Conservation (phyloP, 768 basidiomycete genomes). For the Saitozyma podzolica region DNA sequence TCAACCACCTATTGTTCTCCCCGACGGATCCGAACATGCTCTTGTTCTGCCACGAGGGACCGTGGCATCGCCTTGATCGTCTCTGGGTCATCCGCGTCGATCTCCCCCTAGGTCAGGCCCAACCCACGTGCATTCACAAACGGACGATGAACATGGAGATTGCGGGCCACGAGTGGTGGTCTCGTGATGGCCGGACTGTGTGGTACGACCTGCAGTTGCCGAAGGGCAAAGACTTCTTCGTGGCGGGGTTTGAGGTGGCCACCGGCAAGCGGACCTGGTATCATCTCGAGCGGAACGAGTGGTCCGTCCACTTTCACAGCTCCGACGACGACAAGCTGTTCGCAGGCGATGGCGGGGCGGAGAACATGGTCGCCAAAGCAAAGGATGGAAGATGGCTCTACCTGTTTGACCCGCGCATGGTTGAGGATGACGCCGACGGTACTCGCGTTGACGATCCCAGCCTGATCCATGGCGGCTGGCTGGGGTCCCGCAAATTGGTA, state of each 20-base stretch:
- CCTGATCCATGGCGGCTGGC: constrained; percentile 16
- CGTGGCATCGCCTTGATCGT: constrained; percentile 27
- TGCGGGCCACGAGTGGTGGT: constrained; percentile 33
- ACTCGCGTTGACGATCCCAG: too few species aligned
- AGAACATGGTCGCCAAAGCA: constrained; percentile 21
- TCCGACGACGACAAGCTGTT: constrained; percentile 13
- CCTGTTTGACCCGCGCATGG: constrained; percentile 15
- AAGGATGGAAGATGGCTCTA: constrained; percentile 18
- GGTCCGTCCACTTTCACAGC: constrained; percentile 28
- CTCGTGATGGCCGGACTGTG: constrained; percentile 15
- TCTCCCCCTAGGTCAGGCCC: background rate
- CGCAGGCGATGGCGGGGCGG: constrained; percentile 22
- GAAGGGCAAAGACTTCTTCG: constrained; percentile 23
- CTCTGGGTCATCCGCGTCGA: constrained; percentile 22
- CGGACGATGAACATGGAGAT: constrained; percentile 34
- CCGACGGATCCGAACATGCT: constrained; percentile 21
- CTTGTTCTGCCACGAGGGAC: constrained; percentile 31
- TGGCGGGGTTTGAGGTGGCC: constrained; percentile 23
- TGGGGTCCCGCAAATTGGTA: constrained; percentile 17
- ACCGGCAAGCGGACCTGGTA: constrained; percentile 21
- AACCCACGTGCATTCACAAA: constrained; percentile 16
- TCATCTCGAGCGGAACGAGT: constrained; percentile 20
- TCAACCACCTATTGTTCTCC: constrained; percentile 29
- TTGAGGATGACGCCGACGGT: constrained; percentile 16
- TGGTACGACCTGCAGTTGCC: constrained; percentile 32